These are phyloP conservation scores for Chionographis japonica DNA, from an alignment of 106 monocot species.

Conservation along the genomic window DNA sequence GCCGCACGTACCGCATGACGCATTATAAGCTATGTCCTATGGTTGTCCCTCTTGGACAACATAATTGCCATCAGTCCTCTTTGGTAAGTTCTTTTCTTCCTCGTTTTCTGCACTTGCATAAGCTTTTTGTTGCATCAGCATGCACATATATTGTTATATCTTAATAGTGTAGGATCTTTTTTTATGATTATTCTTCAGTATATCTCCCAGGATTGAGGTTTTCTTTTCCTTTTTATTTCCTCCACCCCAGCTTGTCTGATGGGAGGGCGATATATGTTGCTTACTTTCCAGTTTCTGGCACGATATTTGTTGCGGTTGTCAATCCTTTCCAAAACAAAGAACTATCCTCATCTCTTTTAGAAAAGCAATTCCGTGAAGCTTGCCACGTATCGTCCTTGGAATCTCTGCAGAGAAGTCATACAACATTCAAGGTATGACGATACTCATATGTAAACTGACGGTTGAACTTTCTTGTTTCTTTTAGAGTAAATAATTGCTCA, in stretches of 20 bases:
- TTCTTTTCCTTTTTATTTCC: slow-evolving; percentile 4
- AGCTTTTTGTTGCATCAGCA: too few relatives aligned
- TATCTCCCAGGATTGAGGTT: neutral
- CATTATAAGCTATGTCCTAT: too few relatives aligned
- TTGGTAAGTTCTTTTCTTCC: too few relatives aligned
- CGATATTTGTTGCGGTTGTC: slow-evolving; percentile 55
- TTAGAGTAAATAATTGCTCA: neutral
- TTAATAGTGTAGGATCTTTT: too few relatives aligned
- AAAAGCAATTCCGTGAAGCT: slow-evolving; percentile 86
- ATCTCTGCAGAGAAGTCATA: slow-evolving; percentile 20
- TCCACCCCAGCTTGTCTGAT: slow-evolving; percentile 57
- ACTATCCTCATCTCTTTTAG: slow-evolving; percentile 71
- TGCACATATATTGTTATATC: too few relatives aligned
- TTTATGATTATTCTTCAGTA: too few relatives aligned
- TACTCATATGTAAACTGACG: neutral
- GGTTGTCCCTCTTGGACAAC: too few relatives aligned
- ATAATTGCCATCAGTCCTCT: too few relatives aligned
- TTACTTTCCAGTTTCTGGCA: slow-evolving; percentile 49
- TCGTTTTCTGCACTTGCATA: too few relatives aligned
- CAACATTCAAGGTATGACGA: slow-evolving; percentile 50
- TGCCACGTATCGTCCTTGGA: slow-evolving; percentile 50
- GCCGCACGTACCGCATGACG: too few relatives aligned
- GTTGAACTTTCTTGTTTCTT: neutral
- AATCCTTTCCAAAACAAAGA: slow-evolving; percentile 92
- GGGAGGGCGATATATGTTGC: slow-evolving; percentile 70